Conservation (phyloP, 2,329 filamentous ascomycete genomes). For the Neoscytalidium dimidiatum region DNA sequence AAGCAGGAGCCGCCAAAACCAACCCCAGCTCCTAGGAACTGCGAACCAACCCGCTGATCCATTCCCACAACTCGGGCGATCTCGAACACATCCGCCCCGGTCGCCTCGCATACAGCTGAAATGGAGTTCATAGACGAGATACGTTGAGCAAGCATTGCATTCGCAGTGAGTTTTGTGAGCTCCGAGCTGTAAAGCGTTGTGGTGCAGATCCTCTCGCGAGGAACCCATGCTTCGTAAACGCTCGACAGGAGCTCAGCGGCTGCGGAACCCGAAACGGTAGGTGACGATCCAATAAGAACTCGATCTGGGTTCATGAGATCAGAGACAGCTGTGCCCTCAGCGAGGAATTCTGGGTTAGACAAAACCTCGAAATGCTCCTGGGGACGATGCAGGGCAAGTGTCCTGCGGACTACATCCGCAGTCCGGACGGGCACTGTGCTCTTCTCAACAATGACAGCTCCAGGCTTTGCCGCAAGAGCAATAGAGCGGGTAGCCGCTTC, state of each 20-base stretch:
- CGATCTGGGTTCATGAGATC: conserved; percentile 72
- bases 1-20: conserved; percentile 83
- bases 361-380: conserved; percentile 71
- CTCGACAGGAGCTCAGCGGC: conserved; percentile 66
- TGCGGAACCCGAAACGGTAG: conserved; percentile 59
- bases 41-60: conserved; percentile 70
- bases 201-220: conserved; percentile 65
- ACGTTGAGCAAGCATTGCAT: conserved; percentile 77
- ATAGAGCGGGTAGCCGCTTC: conserved; percentile 70
- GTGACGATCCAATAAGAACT: conserved; percentile 71
- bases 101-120: conserved; percentile 76
- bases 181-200: conserved; percentile 79
- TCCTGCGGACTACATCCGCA: conserved; percentile 68
- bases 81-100: conserved; percentile 74
- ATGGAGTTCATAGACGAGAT: conserved; percentile 81
- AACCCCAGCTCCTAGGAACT: conserved; percentile 73
- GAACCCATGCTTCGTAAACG: conserved; percentile 73
- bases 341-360: conserved; percentile 80
- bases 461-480: conserved; percentile 64
- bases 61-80: conserved; percentile 67
- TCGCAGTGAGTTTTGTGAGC: conserved; percentile 75
- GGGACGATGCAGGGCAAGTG: conserved; percentile 64
- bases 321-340: conserved; percentile 73
- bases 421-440: conserved; percentile 78
- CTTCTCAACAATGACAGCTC: conserved; percentile 79